Conservation (phyloP, 495 filamentous ascomycete genomes). For the Extremus antarcticus region DNA sequence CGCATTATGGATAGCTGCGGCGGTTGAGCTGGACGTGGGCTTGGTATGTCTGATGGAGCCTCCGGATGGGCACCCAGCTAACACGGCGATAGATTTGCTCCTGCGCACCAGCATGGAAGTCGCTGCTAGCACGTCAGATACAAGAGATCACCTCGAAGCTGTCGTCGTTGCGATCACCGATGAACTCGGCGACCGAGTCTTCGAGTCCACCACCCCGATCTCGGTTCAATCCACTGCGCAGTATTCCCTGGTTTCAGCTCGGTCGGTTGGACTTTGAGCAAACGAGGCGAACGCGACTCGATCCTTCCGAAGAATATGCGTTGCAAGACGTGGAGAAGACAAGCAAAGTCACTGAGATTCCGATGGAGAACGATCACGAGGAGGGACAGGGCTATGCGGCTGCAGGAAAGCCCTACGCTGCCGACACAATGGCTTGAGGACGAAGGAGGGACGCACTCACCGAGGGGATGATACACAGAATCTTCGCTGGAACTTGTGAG, state of each 20-base stretch:
- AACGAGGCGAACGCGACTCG: not conserved
- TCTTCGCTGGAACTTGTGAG: too few relatives aligned
- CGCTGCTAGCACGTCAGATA: conserved; percentile 7
- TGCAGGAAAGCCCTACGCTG: not conserved
- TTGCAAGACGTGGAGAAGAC: not conserved
- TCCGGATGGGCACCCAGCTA: not conserved
- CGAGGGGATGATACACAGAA: too few relatives aligned
- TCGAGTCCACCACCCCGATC: not conserved
- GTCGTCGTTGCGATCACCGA: conserved; percentile 6
- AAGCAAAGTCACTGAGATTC: not conserved
- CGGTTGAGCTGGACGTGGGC: conserved; percentile 49
- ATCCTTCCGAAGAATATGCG: not conserved
- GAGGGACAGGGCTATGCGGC: not conserved
- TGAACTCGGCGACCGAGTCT: not conserved
- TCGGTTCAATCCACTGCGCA: conserved; percentile 12
- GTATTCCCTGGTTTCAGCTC: conserved; percentile 17
- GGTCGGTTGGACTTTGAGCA: conserved; percentile 7
- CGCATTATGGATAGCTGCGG: conserved; percentile 41
- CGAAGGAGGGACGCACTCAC: too few relatives aligned
- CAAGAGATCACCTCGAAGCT: not conserved
- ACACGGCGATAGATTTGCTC: conserved; percentile 16
- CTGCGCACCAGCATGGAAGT: conserved; percentile 20
- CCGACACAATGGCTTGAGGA: too few relatives aligned
- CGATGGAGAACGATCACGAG: not conserved
- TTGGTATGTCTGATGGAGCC: conserved; percentile 34